phyloP scores from a whole-genome alignment of 148 eudicot species.

The Silene uniflora region DNA sequence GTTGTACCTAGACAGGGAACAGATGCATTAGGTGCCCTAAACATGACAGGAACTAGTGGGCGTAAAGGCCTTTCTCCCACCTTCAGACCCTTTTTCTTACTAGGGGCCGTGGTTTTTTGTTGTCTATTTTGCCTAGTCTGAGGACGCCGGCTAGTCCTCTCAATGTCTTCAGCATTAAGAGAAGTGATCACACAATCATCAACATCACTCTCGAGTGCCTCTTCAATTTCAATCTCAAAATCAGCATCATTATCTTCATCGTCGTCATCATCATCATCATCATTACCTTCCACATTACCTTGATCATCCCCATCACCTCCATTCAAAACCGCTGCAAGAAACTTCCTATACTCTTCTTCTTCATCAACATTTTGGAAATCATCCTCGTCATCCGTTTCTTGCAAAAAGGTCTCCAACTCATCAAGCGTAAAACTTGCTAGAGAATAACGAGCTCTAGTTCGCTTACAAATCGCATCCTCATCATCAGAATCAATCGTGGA shows the following conservation, averaged over 20 bases:
- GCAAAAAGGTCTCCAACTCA: slow-evolving; percentile 94
- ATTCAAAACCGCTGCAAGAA: slow-evolving; percentile 84
- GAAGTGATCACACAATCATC: slow-evolving; percentile 46
- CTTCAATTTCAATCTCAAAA: slow-evolving; percentile 92
- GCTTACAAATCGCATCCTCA: slow-evolving; percentile 85
- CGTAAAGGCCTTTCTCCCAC: slow-evolving; percentile 55
- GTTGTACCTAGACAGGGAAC: slow-evolving; percentile 34
- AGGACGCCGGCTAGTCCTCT: slow-evolving; percentile 57
- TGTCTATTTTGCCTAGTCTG: slow-evolving; percentile 70
- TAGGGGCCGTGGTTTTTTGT: slow-evolving; percentile 35
- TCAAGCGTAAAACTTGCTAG: slow-evolving; percentile 92
- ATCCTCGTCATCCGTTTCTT: slow-evolving; percentile 93
- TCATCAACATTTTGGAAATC: slow-evolving; percentile 88
- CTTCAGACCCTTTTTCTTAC: slow-evolving; percentile 33
- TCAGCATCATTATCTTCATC: slow-evolving; percentile 99
- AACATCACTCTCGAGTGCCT: slow-evolving; percentile 88
- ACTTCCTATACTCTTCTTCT: slow-evolving; percentile 92
- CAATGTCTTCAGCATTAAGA: slow-evolving; percentile 27
- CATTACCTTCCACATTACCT: slow-evolving; percentile 46
- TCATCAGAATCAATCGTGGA: slow-evolving; percentile 39
- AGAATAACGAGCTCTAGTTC: slow-evolving; percentile 95
- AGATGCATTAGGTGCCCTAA: slow-evolving; percentile 40
- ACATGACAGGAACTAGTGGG: slow-evolving; percentile 50
- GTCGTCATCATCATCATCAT: slow-evolving; percentile 61
- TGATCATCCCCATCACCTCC: slow-evolving; percentile 50